Evolutionary conservation across 2,329 filamentous ascomycete genomes (phyloP).

Genomic region (Epichloe coenophiala): DNA sequence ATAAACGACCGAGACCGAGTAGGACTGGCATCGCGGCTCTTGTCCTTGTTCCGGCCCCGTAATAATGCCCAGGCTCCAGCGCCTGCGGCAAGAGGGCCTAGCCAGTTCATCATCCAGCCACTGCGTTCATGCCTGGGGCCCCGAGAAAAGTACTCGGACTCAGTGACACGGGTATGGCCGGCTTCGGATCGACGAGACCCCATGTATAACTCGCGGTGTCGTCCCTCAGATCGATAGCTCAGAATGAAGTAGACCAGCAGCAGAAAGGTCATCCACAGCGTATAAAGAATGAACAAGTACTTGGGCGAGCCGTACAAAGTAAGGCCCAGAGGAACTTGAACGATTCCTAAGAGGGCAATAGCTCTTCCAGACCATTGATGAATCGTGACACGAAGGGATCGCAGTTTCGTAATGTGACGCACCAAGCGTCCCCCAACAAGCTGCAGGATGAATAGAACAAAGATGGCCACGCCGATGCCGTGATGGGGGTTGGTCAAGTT

Average conservation of each 20-base stretch:
- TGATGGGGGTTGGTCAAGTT: constrained; percentile 69
- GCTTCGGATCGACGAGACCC: constrained; percentile 44
- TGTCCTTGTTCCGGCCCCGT: constrained; percentile 29
- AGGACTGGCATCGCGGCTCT: constrained; percentile 27
- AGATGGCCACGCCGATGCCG: constrained; percentile 69
- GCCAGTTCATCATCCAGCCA: constrained; percentile 26
- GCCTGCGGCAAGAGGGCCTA: constrained; percentile 39
- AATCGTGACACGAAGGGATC: constrained; percentile 45
- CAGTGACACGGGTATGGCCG: constrained; percentile 25
- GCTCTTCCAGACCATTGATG: constrained; percentile 80
- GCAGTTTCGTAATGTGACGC: constrained; percentile 33
- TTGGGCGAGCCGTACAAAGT: constrained; percentile 86
- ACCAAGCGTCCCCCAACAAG: constrained; percentile 59
- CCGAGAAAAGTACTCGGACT: constrained; percentile 26
- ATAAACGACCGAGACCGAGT: constrained; percentile 24
- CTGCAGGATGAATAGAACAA: constrained; percentile 58
- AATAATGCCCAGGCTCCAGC: constrained; percentile 35
- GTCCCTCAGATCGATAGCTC: constrained; percentile 51
- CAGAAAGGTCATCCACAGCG: constrained; percentile 62
- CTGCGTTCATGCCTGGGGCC: constrained; percentile 19
- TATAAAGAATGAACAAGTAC: constrained; percentile 72
- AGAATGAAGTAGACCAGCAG: constrained; percentile 68
- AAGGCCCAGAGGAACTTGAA: constrained; percentile 77
- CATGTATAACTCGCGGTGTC: constrained; percentile 39
- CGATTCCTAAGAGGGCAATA: constrained; percentile 68